Base-by-base conservation (phyloP, 2,329 filamentous ascomycete genomes). In the Paecilomyces fulvus region DNA sequence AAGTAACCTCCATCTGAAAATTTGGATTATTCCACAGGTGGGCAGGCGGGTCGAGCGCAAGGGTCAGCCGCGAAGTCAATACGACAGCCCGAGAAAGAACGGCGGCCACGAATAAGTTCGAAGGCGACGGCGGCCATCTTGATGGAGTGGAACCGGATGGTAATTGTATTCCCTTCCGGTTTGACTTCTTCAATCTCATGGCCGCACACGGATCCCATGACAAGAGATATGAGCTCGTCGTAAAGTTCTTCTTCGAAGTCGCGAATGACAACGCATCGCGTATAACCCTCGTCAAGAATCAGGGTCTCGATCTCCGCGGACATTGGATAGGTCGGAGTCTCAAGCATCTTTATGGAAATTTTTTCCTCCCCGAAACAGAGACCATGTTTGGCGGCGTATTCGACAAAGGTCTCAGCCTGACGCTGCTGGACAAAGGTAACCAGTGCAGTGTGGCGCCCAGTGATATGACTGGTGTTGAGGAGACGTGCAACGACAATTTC, bases 51-150 rank as follows among this genome's bases (percentile, higher is more conserved):
- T 14, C 52, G 33, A 25, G 52, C 23, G 33, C 52, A 54, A 12
- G 52, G 52, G 17, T 54, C 78, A 1, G 87, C 79, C 0, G 64
- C 75, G 53, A 65, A 66, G 12, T 58, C 55, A 20, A 65, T 52
- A 17, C 55, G 33, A 33, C 61, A 65, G 8, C 54, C 31, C 6
- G 25, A 12, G 11, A 67, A 60, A 12, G 25, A 52, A 1, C 60
- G 56, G 28, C 63, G 59, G 10, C 23, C 50, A 10, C 50, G 51
- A 6, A 67, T 52, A 1, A 61, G 55, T 5, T 55, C 49, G 31
- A 57, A 60, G 23, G 57, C 62, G 12, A 30, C 30, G 17, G 58
- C 56, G 0, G 64, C 61, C 14, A 52, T 58, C 46, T 61, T 64
- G 54, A 67, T 61, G 1, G 61, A 64, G 30, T 62, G 55, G 49